Conservation (phyloP, 225 moss, liverwort and hornwort species). For the Sphagnum tenellum region DNA sequence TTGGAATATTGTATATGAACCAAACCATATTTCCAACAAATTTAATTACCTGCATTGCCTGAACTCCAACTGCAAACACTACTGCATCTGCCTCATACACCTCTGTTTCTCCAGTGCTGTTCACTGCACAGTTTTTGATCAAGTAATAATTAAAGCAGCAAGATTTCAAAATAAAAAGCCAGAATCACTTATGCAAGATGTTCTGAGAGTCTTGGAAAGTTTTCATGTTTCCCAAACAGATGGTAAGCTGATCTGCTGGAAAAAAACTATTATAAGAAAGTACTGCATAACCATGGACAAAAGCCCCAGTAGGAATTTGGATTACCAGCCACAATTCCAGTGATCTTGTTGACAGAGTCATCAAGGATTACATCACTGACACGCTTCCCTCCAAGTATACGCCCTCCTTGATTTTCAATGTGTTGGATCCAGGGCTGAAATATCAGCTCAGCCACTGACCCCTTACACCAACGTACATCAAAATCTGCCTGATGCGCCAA, state of each 20-base stretch:
- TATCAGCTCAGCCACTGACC: conserved; percentile 48
- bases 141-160: too few species aligned
- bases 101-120: conserved; percentile 21
- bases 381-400: conserved; percentile 38
- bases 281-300: too few species aligned
- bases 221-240: too few species aligned
- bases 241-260: too few species aligned
- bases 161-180: too few species aligned
- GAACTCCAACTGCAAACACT: conserved; percentile 49
- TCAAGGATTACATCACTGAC: conserved; percentile 41
- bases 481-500: conserved; percentile 65
- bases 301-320: too few species aligned
- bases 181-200: too few species aligned
- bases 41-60: conserved; percentile 53
- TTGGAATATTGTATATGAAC: too few species aligned
- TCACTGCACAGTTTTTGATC: conserved; percentile 29
- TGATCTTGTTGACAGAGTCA: conserved; percentile 33
- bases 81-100: conserved; percentile 14
- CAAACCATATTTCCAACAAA: too few species aligned
- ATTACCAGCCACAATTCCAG: conserved; percentile 45
- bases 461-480: conserved; percentile 64
- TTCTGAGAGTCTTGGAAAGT: too few species aligned
- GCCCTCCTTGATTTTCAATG: conserved; percentile 40
- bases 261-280: too few species aligned
- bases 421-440: conserved; percentile 55